These are phyloP conservation scores for Lasiodiplodia sp. DNA, from an alignment of 2,329 filamentous ascomycete species.

Conservation along the genomic window DNA sequence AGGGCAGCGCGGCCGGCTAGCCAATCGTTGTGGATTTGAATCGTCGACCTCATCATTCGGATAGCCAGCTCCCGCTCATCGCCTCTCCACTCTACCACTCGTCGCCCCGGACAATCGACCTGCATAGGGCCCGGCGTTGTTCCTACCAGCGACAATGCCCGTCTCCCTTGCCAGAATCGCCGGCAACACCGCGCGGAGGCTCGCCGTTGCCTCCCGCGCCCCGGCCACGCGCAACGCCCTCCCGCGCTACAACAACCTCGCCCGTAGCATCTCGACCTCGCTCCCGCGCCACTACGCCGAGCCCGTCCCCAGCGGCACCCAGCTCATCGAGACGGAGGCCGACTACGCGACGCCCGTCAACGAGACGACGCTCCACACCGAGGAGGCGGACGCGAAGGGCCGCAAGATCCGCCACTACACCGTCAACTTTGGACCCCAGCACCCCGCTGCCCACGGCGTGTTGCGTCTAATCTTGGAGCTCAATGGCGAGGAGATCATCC, in stretches of 20 bases:
- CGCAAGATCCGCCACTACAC: constrained; percentile 99
- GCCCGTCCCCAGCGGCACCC: constrained; percentile 56
- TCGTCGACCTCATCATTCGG: constrained; percentile 26
- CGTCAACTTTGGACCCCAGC: constrained; percentile 98
- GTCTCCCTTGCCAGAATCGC: constrained; percentile 75
- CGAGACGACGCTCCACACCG: constrained; percentile 53
- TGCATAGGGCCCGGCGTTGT: constrained; percentile 33
- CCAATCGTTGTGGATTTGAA: constrained; percentile 18
- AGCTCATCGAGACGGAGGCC: constrained; percentile 57
- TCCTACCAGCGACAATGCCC: constrained; percentile 65
- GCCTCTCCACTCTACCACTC: constrained; percentile 30
- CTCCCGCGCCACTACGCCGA: constrained; percentile 69
- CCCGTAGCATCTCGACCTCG: constrained; percentile 72
- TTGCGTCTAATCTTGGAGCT: constrained; percentile 96
- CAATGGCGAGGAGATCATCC: constrained; percentile 96
- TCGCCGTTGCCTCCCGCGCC: constrained; percentile 64
- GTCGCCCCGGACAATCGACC: constrained; percentile 16
- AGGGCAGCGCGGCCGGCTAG: not conserved
- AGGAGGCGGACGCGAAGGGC: constrained; percentile 57
- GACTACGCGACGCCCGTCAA: constrained; percentile 63
- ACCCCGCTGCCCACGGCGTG: constrained; percentile 98
- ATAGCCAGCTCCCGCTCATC: constrained; percentile 19
- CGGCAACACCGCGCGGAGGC: constrained; percentile 72
- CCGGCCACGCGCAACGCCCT: constrained; percentile 48
- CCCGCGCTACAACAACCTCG: constrained; percentile 53